A percentile compares a stretch with the other conserved stretches of the same genome.
These are phyloP conservation scores for Termitomyces sp. DNA, from an alignment of 768 basidiomycete genomes.

Conservation along the genomic window DNA sequence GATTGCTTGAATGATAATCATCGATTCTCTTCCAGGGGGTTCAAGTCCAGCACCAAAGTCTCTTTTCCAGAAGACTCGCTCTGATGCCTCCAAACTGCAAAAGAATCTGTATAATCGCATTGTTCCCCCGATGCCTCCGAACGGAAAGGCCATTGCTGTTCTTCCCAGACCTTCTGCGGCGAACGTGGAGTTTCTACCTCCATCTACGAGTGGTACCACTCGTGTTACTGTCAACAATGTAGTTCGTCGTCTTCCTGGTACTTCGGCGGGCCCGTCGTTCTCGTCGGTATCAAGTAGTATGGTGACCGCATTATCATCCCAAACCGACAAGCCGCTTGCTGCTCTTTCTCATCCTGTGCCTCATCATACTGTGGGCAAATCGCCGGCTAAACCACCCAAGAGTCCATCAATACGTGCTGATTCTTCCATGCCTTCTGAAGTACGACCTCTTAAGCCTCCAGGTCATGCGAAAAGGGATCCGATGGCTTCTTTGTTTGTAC, in stretches of 20 bases:
- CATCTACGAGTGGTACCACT: slow-evolving; percentile 25
- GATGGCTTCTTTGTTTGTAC: slow-evolving; percentile 62
- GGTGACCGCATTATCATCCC: slow-evolving; percentile 7
- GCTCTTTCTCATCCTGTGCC: slow-evolving; percentile 11
- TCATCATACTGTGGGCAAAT: slow-evolving; percentile 1
- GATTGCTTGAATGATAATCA: slow-evolving; percentile 2
- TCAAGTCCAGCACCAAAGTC: slow-evolving; percentile 48
- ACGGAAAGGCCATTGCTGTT: slow-evolving; percentile 37
- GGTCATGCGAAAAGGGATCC: slow-evolving; percentile 54
- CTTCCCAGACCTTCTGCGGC: slow-evolving; percentile 29
- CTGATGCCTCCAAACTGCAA: slow-evolving; percentile 64
- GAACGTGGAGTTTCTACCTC: slow-evolving; percentile 26
- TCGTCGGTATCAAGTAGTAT: not conserved
- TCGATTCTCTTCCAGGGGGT: slow-evolving; percentile 25
- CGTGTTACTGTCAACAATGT: slow-evolving; percentile 52
- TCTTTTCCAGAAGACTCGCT: slow-evolving; percentile 72
- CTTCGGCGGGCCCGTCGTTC: slow-evolving; percentile 8
- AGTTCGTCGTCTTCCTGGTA: slow-evolving; percentile 28
- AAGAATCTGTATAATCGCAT: slow-evolving; percentile 53
- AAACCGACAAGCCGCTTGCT: slow-evolving; percentile 10
- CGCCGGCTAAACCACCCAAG: slow-evolving; percentile 3
- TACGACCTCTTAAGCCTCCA: slow-evolving; percentile 30
- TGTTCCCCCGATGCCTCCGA: slow-evolving; percentile 46
- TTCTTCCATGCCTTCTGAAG: slow-evolving; percentile 16
- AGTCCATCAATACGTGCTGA: slow-evolving; percentile 9